These are phyloP conservation scores for Exophiala sideris DNA, from an alignment of 2,329 filamentous ascomycete species.

Conservation along the genomic window DNA sequence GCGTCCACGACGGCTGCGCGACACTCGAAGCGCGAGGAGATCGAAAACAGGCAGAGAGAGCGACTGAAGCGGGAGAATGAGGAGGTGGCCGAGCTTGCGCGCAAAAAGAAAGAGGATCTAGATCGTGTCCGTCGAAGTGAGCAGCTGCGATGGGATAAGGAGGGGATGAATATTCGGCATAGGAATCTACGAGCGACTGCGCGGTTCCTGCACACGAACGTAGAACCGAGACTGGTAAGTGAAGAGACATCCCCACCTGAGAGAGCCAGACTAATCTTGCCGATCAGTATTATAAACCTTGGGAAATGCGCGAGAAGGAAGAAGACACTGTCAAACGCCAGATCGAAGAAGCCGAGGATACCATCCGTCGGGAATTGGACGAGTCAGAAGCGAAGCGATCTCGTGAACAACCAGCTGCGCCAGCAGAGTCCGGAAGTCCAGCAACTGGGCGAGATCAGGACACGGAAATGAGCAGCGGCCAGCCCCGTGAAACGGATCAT, in stretches of 20 bases:
- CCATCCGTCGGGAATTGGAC: conserved; percentile 62
- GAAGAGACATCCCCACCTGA: conserved; percentile 8
- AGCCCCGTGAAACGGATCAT: neutral
- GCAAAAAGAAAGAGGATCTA: conserved; percentile 63
- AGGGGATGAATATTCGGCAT: conserved; percentile 58
- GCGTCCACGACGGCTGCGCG: conserved; percentile 51
- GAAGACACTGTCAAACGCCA: conserved; percentile 69
- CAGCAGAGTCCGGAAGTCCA: conserved; percentile 14
- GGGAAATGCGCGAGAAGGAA: conserved; percentile 67
- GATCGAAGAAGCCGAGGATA: conserved; percentile 60
- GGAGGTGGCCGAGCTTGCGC: conserved; percentile 68
- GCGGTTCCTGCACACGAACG: conserved; percentile 67
- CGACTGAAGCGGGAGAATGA: conserved; percentile 66
- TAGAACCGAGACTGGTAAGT: conserved; percentile 63
- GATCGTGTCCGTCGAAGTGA: conserved; percentile 61
- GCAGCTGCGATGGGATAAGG: conserved; percentile 71
- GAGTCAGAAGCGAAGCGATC: conserved; percentile 54
- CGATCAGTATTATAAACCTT: conserved; percentile 69
- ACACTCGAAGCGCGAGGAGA: conserved; percentile 66
- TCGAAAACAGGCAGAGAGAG: conserved; percentile 76
- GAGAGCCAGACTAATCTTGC: neutral
- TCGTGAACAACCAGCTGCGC: conserved; percentile 16
- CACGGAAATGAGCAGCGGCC: neutral
- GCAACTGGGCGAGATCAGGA: neutral
- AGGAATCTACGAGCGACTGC: conserved; percentile 68